Evolutionary conservation across 208 protist species (phyloP).

Genomic region (Trypanosomatidae sp.): DNA sequence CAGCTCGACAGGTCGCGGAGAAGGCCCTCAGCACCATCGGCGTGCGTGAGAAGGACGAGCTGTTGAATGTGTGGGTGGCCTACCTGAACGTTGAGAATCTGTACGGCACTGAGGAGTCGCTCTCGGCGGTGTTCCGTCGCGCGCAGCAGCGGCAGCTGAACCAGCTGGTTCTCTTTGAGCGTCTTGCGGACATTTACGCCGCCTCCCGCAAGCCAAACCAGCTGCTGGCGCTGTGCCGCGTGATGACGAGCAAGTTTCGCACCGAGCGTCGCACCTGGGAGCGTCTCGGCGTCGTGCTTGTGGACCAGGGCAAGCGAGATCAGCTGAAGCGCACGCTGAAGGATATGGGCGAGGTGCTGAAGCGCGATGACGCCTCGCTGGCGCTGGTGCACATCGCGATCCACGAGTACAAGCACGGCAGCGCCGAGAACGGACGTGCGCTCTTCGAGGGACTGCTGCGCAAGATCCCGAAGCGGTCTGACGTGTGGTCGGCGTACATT

Average conservation of each 20-base stretch:
- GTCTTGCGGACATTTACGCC: constrained; percentile 82
- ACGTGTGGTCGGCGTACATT: constrained; percentile 89
- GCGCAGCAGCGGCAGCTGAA: constrained; percentile 72
- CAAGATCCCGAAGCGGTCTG: constrained; percentile 84
- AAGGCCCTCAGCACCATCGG: constrained; percentile 91
- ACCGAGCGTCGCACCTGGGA: constrained; percentile 71
- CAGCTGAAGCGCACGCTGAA: constrained; percentile 84
- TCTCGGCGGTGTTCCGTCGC: constrained; percentile 82
- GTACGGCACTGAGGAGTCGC: constrained; percentile 90
- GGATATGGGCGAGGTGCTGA: constrained; percentile 72
- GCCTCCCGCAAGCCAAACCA: constrained; percentile 75
- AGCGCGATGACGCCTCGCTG: constrained; percentile 51
- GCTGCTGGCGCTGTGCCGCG: constrained; percentile 76
- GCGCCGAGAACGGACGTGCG: constrained; percentile 78
- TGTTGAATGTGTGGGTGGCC: constrained; percentile 93
- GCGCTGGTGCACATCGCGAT: constrained; percentile 78
- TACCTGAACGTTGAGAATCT: constrained; percentile 94
- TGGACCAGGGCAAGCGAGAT: constrained; percentile 80
- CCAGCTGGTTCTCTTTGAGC: constrained; percentile 65
- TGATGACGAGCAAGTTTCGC: constrained; percentile 83
- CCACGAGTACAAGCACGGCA: constrained; percentile 85
- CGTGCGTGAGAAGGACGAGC: constrained; percentile 77
- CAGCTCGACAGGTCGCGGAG: constrained; percentile 90
- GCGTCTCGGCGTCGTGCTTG: constrained; percentile 69
- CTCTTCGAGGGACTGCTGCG: constrained; percentile 90